Evolutionary conservation across 1,139 yeast genomes (phyloP).

Genomic region (Blastobotrys buckinghamii): DNA sequence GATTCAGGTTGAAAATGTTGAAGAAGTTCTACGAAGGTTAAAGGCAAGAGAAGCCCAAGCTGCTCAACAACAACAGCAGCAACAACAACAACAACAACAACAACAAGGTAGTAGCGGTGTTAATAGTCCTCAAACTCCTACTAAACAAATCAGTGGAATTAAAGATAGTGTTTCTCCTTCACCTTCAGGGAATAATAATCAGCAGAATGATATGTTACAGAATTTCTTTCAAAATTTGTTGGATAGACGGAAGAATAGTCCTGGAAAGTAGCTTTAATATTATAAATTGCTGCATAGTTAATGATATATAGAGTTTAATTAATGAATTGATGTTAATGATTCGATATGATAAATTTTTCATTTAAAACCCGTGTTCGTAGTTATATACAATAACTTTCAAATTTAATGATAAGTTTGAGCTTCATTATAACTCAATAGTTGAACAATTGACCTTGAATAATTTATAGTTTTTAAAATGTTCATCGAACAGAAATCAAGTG

Average conservation of each 20-base stretch:
- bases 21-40: conserved; percentile 26
- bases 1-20: conserved; percentile 28
- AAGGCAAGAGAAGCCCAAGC: conserved; percentile 22
- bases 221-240: conserved; percentile 28
- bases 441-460: too few relatives aligned
- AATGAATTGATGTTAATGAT: too few relatives aligned
- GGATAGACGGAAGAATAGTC: conserved; percentile 17
- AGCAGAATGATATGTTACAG: conserved; percentile 26
- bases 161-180: conserved; percentile 12
- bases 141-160: conserved; percentile 14
- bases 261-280: conserved; percentile 4
- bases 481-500: too few relatives aligned
- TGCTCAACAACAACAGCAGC: not conserved
- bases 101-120: not conserved
- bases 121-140: conserved; percentile 19
- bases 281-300: too few relatives aligned
- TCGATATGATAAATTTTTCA: too few relatives aligned
- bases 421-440: too few relatives aligned
- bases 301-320: too few relatives aligned
- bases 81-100: not conserved
- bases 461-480: too few relatives aligned
- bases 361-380: too few relatives aligned
- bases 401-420: too few relatives aligned
- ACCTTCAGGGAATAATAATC: conserved; percentile 1
- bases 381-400: too few relatives aligned